Base-by-base conservation (phyloP, 140 eudicot species). In the Cichorium intybus region DNA sequence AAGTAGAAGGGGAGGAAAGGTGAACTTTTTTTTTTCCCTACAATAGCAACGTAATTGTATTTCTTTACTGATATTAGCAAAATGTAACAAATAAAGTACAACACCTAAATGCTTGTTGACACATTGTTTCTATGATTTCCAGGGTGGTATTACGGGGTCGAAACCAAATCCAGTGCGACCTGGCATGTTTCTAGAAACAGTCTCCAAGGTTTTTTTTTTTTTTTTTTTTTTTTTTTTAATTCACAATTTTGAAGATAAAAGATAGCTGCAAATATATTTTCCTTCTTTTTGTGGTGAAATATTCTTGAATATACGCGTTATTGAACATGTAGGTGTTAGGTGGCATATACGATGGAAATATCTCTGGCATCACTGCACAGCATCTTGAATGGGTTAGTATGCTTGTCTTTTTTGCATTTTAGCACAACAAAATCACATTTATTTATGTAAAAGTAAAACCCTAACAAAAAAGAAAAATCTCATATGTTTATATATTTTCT, bases 161-260 rank as follows among this genome's bases (percentile, higher is more conserved):
- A 85, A 75, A 72, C 84, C 96, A 26, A 74, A 76, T 67, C 98
- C 95, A 20, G 98, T 92, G 47, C 95, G 98, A 12, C 98, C 98
- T 64, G 98, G 98, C 77, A 92, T 92, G 98, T 92, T 92, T 77
- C 84, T 92, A 56, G 98, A 92, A 75, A 92, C 98, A 4, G 96
- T 92, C 39, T 74, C 98, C 48, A 92, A 92, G 98, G 98, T 92
- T 88, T 56, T 34, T 5, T 26, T 26, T 26, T 26, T 26, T 26
- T 26, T 26, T 26, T 1, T 5, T 26, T 26, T 5, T 26, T 2
- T 31, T 31, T 31, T 35, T 58, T 68, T 4, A 62, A 68, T 78
- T 55, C 66, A 47, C 26, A 22, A 34, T 57, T 21, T 12, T 49
- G 24, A 24, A 17, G 56, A 22, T 10, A 17, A 50, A 27, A 34